Base-by-base conservation (phyloP, 177 flowering plant species). In the Telopea speciosissima region DNA sequence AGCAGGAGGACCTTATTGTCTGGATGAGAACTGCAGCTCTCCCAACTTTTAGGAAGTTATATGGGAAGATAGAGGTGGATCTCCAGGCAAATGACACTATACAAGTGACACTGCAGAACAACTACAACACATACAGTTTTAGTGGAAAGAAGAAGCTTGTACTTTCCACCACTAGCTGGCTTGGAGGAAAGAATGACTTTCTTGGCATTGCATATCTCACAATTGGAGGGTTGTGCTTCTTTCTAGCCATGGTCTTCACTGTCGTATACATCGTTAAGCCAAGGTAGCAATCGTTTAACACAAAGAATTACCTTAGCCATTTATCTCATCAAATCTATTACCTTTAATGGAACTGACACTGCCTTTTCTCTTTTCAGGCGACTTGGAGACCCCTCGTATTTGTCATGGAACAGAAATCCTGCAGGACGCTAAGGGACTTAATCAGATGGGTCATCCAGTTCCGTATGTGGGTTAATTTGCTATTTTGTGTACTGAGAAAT, bases 371-470 rank as follows among this genome's bases (percentile, higher is more conserved):
- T 68, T 28, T 75, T 60, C 87, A 88, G 95, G 89, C 83, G 78
- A 62, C 96, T 89, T 70, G 96, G 96, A 44, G 96, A 90, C 65
- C 93, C 91, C 10, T 75, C 92, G 1, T 89, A 88, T 66, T 75
- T 91, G 78, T 91, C 94, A 42, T 91, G 97, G 94, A 91, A 91
- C 86, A 84, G 88, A 73, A 84, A 76, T 69, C 90, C 97, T 1
- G 80, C 85, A 24, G 91, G 90, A 21, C 87, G 71, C 72, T 87
- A 44, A 63, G 59, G 5, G 17, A 49, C 26, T 25, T 14, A 24
- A 52, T 65, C 28, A 12, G 44, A 42, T 52, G 66, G 45, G 8
- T 63, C 36, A 22, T 31, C 45, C 61, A 7, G 59, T 64, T 63
- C 24, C 24, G 42, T 52, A 26, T 9, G 40, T 58, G 56, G 60